Conservation (phyloP, 1,139 yeast genomes). For the Protomyces inouyei region DNA sequence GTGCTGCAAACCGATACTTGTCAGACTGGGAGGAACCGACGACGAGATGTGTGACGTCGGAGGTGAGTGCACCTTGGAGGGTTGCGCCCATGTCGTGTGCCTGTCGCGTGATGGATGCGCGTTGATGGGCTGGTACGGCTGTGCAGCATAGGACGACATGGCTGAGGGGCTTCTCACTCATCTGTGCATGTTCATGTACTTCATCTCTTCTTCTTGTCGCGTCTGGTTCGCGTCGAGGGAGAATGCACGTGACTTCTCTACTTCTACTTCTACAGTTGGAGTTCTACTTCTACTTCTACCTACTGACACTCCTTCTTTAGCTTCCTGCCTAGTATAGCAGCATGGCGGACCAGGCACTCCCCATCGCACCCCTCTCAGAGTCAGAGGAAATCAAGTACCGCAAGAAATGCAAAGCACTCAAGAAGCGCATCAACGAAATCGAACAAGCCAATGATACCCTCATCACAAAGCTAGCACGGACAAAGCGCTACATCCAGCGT, state of each 20-base stretch:
- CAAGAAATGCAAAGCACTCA: constrained; percentile 66
- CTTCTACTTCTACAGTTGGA: too few relatives aligned
- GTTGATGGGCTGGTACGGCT: constrained; percentile 34
- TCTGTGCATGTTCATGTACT: background rate
- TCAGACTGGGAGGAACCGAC: constrained; percentile 66
- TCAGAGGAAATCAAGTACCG: constrained; percentile 41
- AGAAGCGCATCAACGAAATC: constrained; percentile 64
- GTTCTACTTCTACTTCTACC: too few relatives aligned
- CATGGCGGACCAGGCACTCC: background rate
- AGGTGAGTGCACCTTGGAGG: constrained; percentile 57
- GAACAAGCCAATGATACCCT: constrained; percentile 77
- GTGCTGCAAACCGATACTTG: constrained; percentile 61
- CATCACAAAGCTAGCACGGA: constrained; percentile 70
- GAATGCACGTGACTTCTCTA: background rate
- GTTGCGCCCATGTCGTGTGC: constrained; percentile 55
- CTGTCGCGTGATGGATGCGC: constrained; percentile 23
- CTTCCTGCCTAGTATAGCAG: too few relatives aligned
- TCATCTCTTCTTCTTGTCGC: background rate
- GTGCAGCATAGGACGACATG: constrained; percentile 39
- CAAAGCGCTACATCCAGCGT: constrained; percentile 71
- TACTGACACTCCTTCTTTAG: too few relatives aligned
- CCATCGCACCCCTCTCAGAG: background rate
- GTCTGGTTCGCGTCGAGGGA: background rate
- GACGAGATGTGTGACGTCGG: constrained; percentile 60
- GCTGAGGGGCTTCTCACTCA: constrained; percentile 34